Evolutionary conservation across 129 eudicot genomes (phyloP).

Genomic region (Daucus carota): DNA sequence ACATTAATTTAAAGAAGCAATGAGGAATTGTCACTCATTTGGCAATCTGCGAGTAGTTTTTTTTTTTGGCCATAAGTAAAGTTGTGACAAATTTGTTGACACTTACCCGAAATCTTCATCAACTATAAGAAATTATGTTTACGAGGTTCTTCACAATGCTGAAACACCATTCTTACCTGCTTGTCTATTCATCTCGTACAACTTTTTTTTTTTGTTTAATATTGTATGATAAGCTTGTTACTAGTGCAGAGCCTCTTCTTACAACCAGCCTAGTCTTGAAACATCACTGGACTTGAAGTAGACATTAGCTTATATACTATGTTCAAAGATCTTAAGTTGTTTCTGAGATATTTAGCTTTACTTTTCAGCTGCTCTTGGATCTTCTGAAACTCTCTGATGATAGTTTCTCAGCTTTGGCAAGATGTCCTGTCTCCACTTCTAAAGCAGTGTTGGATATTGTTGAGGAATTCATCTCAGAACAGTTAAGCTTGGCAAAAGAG

Average conservation of each 20-base stretch:
- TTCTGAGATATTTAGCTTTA: background rate
- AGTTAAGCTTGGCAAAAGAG: slow-evolving; percentile 55
- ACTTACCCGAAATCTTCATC: background rate
- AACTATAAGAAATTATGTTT: background rate
- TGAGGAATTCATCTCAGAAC: slow-evolving; percentile 51
- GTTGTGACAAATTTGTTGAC: background rate
- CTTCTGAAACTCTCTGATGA: slow-evolving; percentile 53
- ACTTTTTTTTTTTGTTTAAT: background rate
- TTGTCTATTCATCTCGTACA: background rate
- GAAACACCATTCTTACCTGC: background rate
- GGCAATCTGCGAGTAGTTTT: background rate
- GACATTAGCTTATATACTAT: background rate
- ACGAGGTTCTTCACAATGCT: background rate
- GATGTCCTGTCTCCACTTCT: slow-evolving; percentile 37
- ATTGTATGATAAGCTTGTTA: background rate
- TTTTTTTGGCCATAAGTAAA: background rate
- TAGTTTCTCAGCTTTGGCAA: slow-evolving; percentile 53
- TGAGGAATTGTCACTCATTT: background rate
- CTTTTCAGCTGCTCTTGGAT: slow-evolving; percentile 74
- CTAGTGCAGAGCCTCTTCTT: background rate
- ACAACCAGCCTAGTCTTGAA: background rate
- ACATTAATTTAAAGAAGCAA: background rate
- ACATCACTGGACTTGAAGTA: background rate
- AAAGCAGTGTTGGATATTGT: slow-evolving; percentile 35
- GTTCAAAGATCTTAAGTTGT: background rate